phyloP scores from a whole-genome alignment of 1,139 yeast species.

The Kodamaea anthophila region DNA sequence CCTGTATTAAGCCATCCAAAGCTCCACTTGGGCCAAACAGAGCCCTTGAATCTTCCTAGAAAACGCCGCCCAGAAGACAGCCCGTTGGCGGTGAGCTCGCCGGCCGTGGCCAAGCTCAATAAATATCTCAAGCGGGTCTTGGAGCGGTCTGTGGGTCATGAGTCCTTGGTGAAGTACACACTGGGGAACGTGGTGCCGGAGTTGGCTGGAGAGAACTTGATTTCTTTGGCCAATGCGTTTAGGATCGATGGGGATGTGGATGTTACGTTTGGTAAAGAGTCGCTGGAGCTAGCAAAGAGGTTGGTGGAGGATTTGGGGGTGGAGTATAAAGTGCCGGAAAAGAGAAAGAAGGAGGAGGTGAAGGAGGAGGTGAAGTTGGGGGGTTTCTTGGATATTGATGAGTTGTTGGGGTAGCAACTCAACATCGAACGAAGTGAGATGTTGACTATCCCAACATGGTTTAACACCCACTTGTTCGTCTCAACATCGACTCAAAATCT shows the following conservation, averaged over 20 bases:
- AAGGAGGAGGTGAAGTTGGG: conserved; percentile 22
- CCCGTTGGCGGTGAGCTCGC: conserved; percentile 23
- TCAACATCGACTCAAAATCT: no score
- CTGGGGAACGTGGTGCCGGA: conserved; percentile 23
- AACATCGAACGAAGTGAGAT: neutral
- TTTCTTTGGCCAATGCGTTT: conserved; percentile 28
- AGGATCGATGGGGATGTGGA: conserved; percentile 12
- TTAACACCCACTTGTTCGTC: no score
- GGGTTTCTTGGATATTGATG: conserved; percentile 31
- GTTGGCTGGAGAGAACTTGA: conserved; percentile 24
- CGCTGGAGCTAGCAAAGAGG: conserved; percentile 13
- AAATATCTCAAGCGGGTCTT: conserved; percentile 21
- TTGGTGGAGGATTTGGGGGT: conserved; percentile 17
- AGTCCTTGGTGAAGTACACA: conserved; percentile 16
- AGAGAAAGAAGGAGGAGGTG: conserved; percentile 8
- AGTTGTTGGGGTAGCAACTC: conserved; percentile 6
- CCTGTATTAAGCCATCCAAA: conserved; percentile 5
- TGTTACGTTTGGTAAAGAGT: conserved; percentile 4
- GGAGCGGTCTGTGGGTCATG: conserved; percentile 20
- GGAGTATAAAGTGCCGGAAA: conserved; percentile 13
- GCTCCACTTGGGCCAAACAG: conserved; percentile 8
- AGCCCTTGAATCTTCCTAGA: conserved; percentile 10
- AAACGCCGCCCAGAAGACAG: neutral
- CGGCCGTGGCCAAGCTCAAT: conserved; percentile 26
- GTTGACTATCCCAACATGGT: no score